Conservation (phyloP, 345 rosid genomes). For the Camelina hispida region DNA sequence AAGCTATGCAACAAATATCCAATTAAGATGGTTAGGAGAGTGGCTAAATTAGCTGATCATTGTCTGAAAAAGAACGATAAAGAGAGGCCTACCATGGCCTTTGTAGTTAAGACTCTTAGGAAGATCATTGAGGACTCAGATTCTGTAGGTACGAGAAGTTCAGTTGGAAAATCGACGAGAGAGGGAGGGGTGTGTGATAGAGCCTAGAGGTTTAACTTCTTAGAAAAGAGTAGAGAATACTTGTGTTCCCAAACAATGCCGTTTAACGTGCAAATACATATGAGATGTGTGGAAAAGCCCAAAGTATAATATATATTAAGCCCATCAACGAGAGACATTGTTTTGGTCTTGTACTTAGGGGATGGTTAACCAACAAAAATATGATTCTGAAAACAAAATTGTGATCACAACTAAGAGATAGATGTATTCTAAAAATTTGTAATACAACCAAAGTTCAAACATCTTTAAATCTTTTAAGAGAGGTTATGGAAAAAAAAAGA, state of each 20-base stretch:
- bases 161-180: not conserved
- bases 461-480: not conserved
- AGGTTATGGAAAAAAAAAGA: not conserved
- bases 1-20: slow-evolving; percentile 61
- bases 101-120: slow-evolving; percentile 59
- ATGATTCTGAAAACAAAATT: not conserved
- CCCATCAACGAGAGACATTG: slow-evolving; percentile 11
- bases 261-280: not conserved
- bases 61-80: slow-evolving; percentile 76
- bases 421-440: not conserved
- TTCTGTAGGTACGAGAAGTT: slow-evolving; percentile 26
- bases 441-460: not conserved
- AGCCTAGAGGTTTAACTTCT: not conserved
- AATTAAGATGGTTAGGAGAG: slow-evolving; percentile 50
- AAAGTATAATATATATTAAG: not conserved
- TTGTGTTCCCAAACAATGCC: not conserved
- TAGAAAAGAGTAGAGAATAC: not conserved
- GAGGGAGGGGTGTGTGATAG: slow-evolving; percentile 6
- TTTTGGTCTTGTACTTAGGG: not conserved
- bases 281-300: not conserved
- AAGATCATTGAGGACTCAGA: slow-evolving; percentile 61
- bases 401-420: not conserved
- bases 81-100: slow-evolving; percentile 73
- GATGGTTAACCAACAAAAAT: not conserved
- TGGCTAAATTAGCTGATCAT: slow-evolving; percentile 74